These are phyloP conservation scores for Gryganskiella cystojenkinii DNA, from an alignment of 192 early-diverging fungal genomes.

Conservation along the genomic window DNA sequence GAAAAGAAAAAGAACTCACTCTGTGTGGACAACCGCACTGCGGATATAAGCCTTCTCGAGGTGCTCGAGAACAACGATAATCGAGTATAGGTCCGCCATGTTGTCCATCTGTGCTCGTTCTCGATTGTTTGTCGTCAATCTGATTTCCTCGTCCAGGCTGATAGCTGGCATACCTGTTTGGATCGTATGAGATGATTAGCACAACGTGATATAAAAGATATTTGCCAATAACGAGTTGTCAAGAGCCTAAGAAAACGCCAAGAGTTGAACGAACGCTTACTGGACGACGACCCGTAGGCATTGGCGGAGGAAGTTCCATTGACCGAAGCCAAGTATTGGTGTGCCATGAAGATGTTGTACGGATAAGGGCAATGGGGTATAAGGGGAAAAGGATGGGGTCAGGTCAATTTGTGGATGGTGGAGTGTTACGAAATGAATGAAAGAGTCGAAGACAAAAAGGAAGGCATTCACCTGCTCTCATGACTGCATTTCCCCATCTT, in stretches of 20 bases:
- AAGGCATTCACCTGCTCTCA: too few relatives aligned
- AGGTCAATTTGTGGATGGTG: not conserved
- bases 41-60: conserved; percentile 94
- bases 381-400: too few relatives aligned
- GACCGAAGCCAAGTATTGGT: conserved; percentile 41
- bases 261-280: conserved; percentile 9
- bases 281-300: conserved; percentile 12
- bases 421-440: not conserved
- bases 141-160: conserved; percentile 71
- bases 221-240: not conserved
- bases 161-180: conserved; percentile 25
- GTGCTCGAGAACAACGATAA: conserved; percentile 91
- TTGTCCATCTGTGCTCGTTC: conserved; percentile 94
- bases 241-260: not conserved
- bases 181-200: too few relatives aligned
- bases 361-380: too few relatives aligned
- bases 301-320: conserved; percentile 41
- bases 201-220: not conserved
- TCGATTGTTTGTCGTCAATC: conserved; percentile 81
- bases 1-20: conserved; percentile 64
- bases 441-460: not conserved
- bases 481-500: too few relatives aligned
- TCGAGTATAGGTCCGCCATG: conserved; percentile 92
- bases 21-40: conserved; percentile 82
- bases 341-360: conserved; percentile 20